Evolutionary conservation across 2,329 filamentous ascomycete genomes (phyloP), one percentile per base, ranked within the genome.

Genomic region (Colletotrichum orchidophilum): DNA sequence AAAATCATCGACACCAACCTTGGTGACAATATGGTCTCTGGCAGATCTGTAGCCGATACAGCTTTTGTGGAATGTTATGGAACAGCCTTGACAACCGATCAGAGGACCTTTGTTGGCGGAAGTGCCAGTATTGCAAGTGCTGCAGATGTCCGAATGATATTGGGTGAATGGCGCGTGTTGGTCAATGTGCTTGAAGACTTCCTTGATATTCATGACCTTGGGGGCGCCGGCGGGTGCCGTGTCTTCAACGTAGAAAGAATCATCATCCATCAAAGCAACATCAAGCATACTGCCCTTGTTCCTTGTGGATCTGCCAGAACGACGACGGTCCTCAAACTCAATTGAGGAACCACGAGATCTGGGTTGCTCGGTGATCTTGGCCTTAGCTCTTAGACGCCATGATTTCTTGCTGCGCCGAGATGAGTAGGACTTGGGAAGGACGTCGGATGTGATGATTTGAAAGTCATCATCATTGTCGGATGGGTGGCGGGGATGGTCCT

Each of bases 41-140:
- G 80, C 84, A 62, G 87, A 88, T 60, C 96, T 90, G 59, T 87
- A 85, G 1, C 96, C 95, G 31, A 99, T 86, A 77, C 96, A 99
- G 50, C 83, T 83, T 79, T 93, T 94, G 81, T 99, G 96, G 75
- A 94, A 97, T 0, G 93, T 87, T 58, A 92, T 85, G 2, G 92
- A 94, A 79, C 96, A 99, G 33, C 96, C 96, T 82, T 99, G 97
- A 75, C 96, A 99, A 77, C 92, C 91, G 39, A 99, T 87, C 27
- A 99, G 84, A 49, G 88, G 85, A 1, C 94, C 94, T 77, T 91
- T 92, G 68, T 85, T 87, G 1, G 82, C 80, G 26, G 86, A 83
- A 9, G 87, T 87, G 18, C 80, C 81, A n/a, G 83, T 81, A 58
- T 82, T 83, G 78, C 96, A 99, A 3, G 90, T 87, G 74, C 94